A percentile compares a stretch with the other conserved stretches of the same genome.
Evolutionary conservation across 495 filamentous ascomycete genomes (phyloP).

Genomic region (Penicillium longicatenatum): DNA sequence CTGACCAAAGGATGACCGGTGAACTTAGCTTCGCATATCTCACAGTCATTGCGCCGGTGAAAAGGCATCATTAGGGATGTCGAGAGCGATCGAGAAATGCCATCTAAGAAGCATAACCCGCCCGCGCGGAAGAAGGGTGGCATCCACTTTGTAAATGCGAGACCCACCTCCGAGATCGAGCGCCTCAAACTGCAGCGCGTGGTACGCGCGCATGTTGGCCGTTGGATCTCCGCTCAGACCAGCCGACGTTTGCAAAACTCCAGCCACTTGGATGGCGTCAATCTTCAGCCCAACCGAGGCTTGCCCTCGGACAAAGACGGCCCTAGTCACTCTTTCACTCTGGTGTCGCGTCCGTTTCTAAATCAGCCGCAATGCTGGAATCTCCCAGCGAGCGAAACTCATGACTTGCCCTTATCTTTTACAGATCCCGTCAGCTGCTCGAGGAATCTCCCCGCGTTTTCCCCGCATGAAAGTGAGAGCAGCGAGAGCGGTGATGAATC

Average conservation of each 20-base stretch:
- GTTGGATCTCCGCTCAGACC: slow-evolving; percentile 46
- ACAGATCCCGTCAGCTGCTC: no score
- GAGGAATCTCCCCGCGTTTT: neutral
- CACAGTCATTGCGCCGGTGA: neutral
- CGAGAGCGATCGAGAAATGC: slow-evolving; percentile 21
- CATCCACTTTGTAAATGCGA: slow-evolving; percentile 46
- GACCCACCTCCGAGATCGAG: slow-evolving; percentile 38
- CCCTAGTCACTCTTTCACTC: neutral
- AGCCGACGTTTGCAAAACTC: slow-evolving; percentile 28
- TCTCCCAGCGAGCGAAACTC: neutral
- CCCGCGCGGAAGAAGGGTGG: slow-evolving; percentile 27
- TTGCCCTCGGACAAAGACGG: neutral
- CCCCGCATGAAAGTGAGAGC: neutral
- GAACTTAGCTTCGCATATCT: neutral
- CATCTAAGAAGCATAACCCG: slow-evolving; percentile 27
- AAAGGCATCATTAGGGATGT: slow-evolving; percentile 5
- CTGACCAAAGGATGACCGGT: neutral
- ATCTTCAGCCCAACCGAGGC: neutral
- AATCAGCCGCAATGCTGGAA: neutral
- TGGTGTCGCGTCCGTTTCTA: neutral
- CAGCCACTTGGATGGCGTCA: neutral
- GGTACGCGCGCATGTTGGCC: slow-evolving; percentile 44
- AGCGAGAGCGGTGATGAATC: slow-evolving; percentile 1
- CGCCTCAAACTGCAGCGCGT: slow-evolving; percentile 32
- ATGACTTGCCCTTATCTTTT: neutral